Evolutionary conservation across 345 rosid genomes (phyloP), one percentile per base, ranked within the genome.

Genomic region (Syzygium aqueum): DNA sequence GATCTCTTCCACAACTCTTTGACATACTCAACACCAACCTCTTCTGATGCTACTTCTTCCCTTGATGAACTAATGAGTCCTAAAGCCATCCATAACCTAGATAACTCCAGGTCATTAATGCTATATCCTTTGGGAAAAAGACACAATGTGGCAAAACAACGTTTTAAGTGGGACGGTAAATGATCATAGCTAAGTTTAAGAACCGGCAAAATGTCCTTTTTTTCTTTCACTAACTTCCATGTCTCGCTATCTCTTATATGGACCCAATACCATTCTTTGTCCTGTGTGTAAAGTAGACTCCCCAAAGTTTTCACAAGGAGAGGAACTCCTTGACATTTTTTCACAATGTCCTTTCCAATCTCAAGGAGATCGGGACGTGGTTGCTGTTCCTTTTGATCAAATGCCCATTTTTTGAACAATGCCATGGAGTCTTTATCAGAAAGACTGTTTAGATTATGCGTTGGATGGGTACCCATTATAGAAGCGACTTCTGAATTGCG

Each of bases 81-180:
- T 28, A 30, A 65, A 65, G 6, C 4, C 77, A 30, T 8, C 22
- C 40, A 65, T 28, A 67, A 11, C 5, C 1, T 2, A 11, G 0
- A 1, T 11, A 59, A 25, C 0, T 0, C 3, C 2, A 0, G 0
- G 6, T 0, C 17, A 0, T 0, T 1, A 5, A 16, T 15, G 8
- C 0, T 1, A 16, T 7, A 2, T 17, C 78, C 80, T 67, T 0
- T 19, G 3, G 49, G 25, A 9, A 19, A 67, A 19, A 67, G 25
- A 8, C 13, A 67, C 17, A 67, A 33, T 67, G 14, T 33, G 25
- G 80, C 49, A 9, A 67, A 67, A 17, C 46, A 33, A 0, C 14
- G 7, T 33, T 67, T 67, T 33, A 67, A 67, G 80, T 33, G 80
- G 25, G 25, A 11, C 2, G 25, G 25, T 9, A 67, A 19, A 33